Conservation (phyloP, 2,329 filamentous ascomycete species). For the Mycosphaerella sp. region DNA sequence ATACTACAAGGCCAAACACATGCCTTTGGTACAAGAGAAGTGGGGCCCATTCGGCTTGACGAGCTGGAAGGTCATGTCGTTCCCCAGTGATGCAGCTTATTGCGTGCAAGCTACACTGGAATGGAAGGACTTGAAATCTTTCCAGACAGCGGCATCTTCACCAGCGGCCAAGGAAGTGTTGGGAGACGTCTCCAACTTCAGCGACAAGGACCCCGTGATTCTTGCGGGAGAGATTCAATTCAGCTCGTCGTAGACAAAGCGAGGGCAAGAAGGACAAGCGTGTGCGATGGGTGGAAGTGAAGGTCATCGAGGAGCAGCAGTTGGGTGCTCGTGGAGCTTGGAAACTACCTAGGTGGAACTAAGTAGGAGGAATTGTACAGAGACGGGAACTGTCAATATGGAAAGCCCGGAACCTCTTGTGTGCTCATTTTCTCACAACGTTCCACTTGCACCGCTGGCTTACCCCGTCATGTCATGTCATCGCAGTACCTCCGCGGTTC, state of each 20-base stretch:
- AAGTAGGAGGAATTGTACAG: neutral
- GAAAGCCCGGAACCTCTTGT: too few relatives aligned
- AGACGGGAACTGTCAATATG: too few relatives aligned
- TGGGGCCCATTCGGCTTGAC: conserved; percentile 32
- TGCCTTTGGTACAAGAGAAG: conserved; percentile 33
- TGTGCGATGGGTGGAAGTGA: too few relatives aligned
- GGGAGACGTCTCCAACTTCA: conserved; percentile 34
- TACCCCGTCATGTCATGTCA: too few relatives aligned
- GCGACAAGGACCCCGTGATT: conserved; percentile 32
- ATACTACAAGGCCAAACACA: conserved; percentile 37
- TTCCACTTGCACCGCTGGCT: too few relatives aligned
- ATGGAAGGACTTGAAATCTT: conserved; percentile 26
- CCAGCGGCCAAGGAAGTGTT: conserved; percentile 26
- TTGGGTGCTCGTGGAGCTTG: too few relatives aligned
- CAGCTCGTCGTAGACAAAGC: neutral
- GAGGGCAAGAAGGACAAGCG: neutral
- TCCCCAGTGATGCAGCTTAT: conserved; percentile 30
- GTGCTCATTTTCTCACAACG: too few relatives aligned
- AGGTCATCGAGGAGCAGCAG: too few relatives aligned
- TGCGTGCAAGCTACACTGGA: conserved; percentile 33
- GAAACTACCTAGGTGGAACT: neutral
- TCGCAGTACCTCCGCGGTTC: too few relatives aligned
- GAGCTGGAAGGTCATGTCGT: conserved; percentile 30
- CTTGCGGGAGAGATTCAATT: conserved; percentile 28
- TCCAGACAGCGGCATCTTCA: conserved; percentile 26